Evolutionary conservation across 495 filamentous ascomycete genomes (phyloP), one percentile per base, ranked within the genome.

Genomic region (Hyaloscypha finlandica): DNA sequence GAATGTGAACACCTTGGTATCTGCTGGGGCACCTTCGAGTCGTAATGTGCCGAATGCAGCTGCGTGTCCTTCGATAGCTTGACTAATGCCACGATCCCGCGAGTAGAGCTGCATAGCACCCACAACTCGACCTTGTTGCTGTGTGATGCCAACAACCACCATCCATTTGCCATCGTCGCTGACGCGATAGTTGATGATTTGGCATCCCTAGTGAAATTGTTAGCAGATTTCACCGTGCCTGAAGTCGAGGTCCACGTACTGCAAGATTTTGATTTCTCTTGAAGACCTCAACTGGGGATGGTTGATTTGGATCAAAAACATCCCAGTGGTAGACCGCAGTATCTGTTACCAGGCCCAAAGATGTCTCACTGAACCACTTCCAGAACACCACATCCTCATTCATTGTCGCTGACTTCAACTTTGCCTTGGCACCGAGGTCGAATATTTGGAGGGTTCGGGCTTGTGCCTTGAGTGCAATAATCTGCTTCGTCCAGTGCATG

Each of bases 141-240:
- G 89, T 67, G 93, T 92, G 71, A 99, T 99, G 75, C 95, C 95
- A 60, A 99, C 92, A 42, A 96, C 89, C 16, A 94, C 93, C 90
- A 96, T 96, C 95, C 95, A 99, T 79, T 96, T 96, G 68, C 92
- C 93, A 69, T 98, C 93, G 70, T 89, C 89, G 79, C 93, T 97
- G 59, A 94, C 92, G 61, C 94, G 93, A 80, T 99, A 99, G 81
- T 98, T 99, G 85, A 99, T 99, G 74, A 99, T 99, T 90, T 99
- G 95, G 78, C 92, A 93, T 59, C 87, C 88, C 91, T 96, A 74
- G 39, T 67, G 25, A 37, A n/a, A 29, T 12, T 45, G 51, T 68
- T 66, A 68, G 63, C 35, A 73, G 19, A n/a, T 14, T 14, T 31
- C 16, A 8, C 14, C 22, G 29, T 14, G 16, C 16, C 22, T 48